Base-by-base conservation (phyloP, 2,329 filamentous ascomycete species). In the Aureobasidium subglaciale region DNA sequence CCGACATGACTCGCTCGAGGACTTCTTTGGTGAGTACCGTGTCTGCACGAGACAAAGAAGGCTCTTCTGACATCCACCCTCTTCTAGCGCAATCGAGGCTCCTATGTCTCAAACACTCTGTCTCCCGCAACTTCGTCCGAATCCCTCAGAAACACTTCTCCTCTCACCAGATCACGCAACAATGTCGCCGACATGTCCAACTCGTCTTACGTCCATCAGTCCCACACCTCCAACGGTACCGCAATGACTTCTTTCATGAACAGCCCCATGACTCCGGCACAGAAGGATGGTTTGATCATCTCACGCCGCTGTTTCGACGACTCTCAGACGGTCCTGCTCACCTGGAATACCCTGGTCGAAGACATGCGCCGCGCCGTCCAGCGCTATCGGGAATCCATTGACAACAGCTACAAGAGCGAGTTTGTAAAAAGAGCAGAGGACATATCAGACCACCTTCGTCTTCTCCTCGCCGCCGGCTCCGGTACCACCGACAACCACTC, bases 401-500 rank as follows among this genome's bases (percentile, higher is more conserved):
- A 85, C 59, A 87, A 84, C 64, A 86, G 85, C 60, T 85, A 87
- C 65, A 85, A 91, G 24, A 88, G 90, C 2, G 90, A 97, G 67
- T 97, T 95, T 70, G 93, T 97, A 24, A 86, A 87, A 57, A 83
- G 88, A 60, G 93, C 93, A n/a, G 93, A 99, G 71, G 92, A 99
- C 67, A 96, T 99, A 52, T 97, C 93, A 5, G 93, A 99, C 68
- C 92, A 99, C 69, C 77, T 99, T 56, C 87, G 93, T 55, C 79
- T 97, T 61, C 81, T 99, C 7, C 82, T 99, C n/a, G 91, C 91
- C 27, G 93, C 93, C 55, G 93, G 91, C 8, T 99, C 93, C 30
- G 90, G 92, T 55, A 99, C 93, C 1, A 99, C 93, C 0, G 93
- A 99, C 72, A 99, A 99, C 67, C 93, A 99, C 70, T 97, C 93